Base-by-base conservation (phyloP, 805 yeast genomes). In the Saccharomycopsis lassenensis region DNA sequence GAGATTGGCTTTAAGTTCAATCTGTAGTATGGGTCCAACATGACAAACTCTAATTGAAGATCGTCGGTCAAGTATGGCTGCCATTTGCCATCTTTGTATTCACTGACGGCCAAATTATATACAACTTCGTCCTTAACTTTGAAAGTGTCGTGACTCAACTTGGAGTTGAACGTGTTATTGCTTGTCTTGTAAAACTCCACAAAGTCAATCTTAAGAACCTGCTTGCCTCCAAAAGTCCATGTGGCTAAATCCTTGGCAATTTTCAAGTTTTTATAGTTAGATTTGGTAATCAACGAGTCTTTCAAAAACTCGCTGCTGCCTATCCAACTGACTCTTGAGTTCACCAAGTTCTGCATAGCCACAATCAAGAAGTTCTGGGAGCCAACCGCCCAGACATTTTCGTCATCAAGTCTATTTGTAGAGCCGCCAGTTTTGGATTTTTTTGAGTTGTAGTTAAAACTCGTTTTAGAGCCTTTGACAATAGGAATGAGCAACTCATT, bases 11-110 rank as follows among this genome's bases (percentile, higher is more conserved):
- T 48, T 50, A 91, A 61, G 43, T 68, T 74, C 40, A 89, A 54
- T 52, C 98, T 75, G 54, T 86, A 86, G 63, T 89, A 91, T 29
- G 99, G 98, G 55, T 91, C 97, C 45, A 91, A 70, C 89, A 91
- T 78, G 50, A 71, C 74, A 56, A 86, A 74, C 50, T 85, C 87
- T 39, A 91, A 63, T 61, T 91, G 98, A 38, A 83, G 55, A 42
- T 78, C 81, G 35, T 70, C 67, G 6, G 70, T 53, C n/a, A 44
- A 31, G 53, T 57, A 85, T 21, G 95, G 93, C 10, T 54, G 63
- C 95, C 95, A 91, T 36, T 58, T 33, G 31, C 48, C 55, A 29
- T 57, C 54, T 36, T 58, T 52, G 71, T 73, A 73, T 49, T 69
- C 58, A 22, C 66, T 56, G 10, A 76, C 35, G 3, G 58, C 62